Percentiles rank a stretch among this genome's conserved stretches.
Conservation (phyloP, 345 rosid genomes). For the Heritiera fomes region DNA sequence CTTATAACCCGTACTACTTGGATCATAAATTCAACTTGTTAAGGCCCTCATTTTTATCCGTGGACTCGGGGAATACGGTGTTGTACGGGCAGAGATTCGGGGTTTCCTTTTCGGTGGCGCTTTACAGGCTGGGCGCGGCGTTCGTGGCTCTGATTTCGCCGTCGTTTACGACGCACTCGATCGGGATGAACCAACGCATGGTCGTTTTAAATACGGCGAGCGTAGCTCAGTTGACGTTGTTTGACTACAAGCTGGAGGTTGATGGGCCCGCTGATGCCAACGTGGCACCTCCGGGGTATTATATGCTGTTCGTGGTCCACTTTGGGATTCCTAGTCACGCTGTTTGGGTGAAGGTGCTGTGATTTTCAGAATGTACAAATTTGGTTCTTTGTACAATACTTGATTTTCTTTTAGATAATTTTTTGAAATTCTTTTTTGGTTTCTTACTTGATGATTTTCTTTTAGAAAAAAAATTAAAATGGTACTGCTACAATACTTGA, state of each 20-base stretch:
- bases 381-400: background rate
- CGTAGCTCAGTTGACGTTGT: conserved; percentile 23
- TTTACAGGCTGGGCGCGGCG: conserved; percentile 19
- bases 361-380: background rate
- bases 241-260: conserved; percentile 34
- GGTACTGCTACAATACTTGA: background rate
- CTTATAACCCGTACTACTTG: conserved; percentile 67
- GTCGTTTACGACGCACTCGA: conserved; percentile 62
- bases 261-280: conserved; percentile 38
- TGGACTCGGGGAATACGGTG: conserved; percentile 47
- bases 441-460: background rate
- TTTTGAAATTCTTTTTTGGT: background rate
- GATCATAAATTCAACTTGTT: conserved; percentile 36
- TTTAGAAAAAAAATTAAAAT: background rate
- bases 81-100: conserved; percentile 37
- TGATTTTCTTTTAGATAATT: background rate
- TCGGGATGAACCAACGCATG: conserved; percentile 59
- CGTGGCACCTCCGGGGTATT: conserved; percentile 62
- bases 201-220: conserved; percentile 33
- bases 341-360: conserved; percentile 48
- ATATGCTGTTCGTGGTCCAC: conserved; percentile 58
- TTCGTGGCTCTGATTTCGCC: conserved; percentile 44
- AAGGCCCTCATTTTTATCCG: conserved; percentile 59
- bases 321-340: conserved; percentile 51
- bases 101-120: conserved; percentile 41